These are phyloP conservation scores for Nematodospora anomalae DNA, from an alignment of 1,139 yeast species.

Conservation along the genomic window DNA sequence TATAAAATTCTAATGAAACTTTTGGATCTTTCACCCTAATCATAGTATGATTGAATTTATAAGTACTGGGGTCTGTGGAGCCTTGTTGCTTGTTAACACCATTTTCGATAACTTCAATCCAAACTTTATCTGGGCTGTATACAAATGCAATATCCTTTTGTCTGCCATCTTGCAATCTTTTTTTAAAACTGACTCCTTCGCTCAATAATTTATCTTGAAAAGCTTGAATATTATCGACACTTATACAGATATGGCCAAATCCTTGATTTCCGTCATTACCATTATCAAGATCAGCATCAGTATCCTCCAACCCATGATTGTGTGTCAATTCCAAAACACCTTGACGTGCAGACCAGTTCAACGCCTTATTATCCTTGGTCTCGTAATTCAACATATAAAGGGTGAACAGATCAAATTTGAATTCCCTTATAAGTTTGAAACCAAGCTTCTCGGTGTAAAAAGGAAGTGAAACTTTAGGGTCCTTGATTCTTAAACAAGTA, in stretches of 20 bases:
- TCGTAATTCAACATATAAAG: slow-evolving; percentile 69
- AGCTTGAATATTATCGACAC: slow-evolving; percentile 75
- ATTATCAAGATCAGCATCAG: slow-evolving; percentile 59
- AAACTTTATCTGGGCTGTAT: slow-evolving; percentile 83
- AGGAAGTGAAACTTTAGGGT: slow-evolving; percentile 68
- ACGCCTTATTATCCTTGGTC: slow-evolving; percentile 39
- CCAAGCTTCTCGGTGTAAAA: slow-evolving; percentile 81
- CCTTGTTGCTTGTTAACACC: slow-evolving; percentile 40
- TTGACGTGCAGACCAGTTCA: slow-evolving; percentile 58
- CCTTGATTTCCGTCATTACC: slow-evolving; percentile 91
- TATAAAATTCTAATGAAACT: slow-evolving; percentile 74
- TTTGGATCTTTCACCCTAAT: slow-evolving; percentile 84
- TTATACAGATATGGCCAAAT: slow-evolving; percentile 88
- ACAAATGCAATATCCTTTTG: slow-evolving; percentile 92
- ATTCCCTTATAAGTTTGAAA: slow-evolving; percentile 56
- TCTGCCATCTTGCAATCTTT: slow-evolving; percentile 84
- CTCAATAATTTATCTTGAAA: slow-evolving; percentile 58
- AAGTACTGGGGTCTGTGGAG: slow-evolving; percentile 41
- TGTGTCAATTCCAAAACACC: slow-evolving; percentile 88
- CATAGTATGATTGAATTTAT: slow-evolving; percentile 88
- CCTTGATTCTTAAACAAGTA: slow-evolving; percentile 78
- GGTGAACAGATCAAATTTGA: slow-evolving; percentile 60
- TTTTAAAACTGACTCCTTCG: slow-evolving; percentile 73
- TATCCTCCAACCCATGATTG: slow-evolving; percentile 74
- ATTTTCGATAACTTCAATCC: slow-evolving; percentile 88